phyloP scores from a whole-genome alignment of 805 yeast genomes.

The Saccharomycopsis fibuligera region DNA sequence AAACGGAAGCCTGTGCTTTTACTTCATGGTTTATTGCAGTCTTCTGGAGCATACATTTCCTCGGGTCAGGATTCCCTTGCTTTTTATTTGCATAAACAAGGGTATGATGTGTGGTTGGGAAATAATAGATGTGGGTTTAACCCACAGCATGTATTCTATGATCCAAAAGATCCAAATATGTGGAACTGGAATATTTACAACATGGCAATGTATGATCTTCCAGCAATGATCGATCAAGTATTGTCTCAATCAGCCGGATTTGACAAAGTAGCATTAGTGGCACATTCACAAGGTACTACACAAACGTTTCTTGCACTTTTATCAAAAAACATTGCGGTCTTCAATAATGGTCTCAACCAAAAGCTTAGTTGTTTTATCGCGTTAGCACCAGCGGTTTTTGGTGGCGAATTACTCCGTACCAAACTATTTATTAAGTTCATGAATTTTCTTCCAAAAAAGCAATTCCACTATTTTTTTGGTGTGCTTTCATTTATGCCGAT shows the following conservation, averaged over 20 bases:
- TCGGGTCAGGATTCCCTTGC: slow-evolving; percentile 71
- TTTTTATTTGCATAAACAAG: slow-evolving; percentile 43
- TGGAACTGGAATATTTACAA: slow-evolving; percentile 96
- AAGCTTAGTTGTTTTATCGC: slow-evolving; percentile 67
- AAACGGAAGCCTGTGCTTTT: slow-evolving; percentile 58
- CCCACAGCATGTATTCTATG: slow-evolving; percentile 53
- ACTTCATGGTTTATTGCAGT: slow-evolving; percentile 83
- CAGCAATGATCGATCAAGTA: slow-evolving; percentile 62
- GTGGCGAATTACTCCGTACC: slow-evolving; percentile 67
- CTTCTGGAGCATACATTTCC: slow-evolving; percentile 79
- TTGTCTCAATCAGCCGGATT: slow-evolving; percentile 30
- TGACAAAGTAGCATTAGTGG: slow-evolving; percentile 52
- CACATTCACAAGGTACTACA: slow-evolving; percentile 93
- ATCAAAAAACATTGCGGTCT: not conserved
- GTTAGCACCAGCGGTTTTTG: slow-evolving; percentile 87
- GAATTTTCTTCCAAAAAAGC: slow-evolving; percentile 40
- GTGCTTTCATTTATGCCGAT: slow-evolving; percentile 70
- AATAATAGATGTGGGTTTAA: slow-evolving; percentile 84
- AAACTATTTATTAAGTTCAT: slow-evolving; percentile 57
- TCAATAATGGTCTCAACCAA: slow-evolving; percentile 35
- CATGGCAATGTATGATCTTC: slow-evolving; percentile 72
- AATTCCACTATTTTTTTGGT: slow-evolving; percentile 60
- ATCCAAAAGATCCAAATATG: slow-evolving; percentile 42
- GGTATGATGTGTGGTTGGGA: slow-evolving; percentile 88
- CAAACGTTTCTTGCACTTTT: slow-evolving; percentile 71